Evolutionary conservation across 768 basidiomycete species (phyloP).

Genomic region (Cantharellus anzutake): DNA sequence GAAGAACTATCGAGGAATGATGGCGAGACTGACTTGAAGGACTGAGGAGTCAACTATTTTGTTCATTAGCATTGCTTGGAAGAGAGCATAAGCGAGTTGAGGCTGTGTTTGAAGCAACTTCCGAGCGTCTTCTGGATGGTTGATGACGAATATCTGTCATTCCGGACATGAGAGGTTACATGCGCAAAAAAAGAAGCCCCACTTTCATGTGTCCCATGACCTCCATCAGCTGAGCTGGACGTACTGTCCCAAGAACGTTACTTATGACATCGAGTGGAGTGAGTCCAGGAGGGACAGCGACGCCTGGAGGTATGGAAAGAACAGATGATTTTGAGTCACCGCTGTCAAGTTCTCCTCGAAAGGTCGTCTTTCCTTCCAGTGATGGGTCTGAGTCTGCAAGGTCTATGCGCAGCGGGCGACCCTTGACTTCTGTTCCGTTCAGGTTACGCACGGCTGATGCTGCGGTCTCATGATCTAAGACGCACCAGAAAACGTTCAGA

Average conservation of each 20-base stretch:
- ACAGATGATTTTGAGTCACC: neutral
- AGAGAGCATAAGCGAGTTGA: conserved; percentile 88
- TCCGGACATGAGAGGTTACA: conserved; percentile 5
- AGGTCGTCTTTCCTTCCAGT: conserved; percentile 77
- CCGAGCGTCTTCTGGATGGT: conserved; percentile 78
- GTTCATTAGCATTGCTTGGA: conserved; percentile 84
- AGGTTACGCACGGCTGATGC: conserved; percentile 89
- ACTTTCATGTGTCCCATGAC: conserved; percentile 98
- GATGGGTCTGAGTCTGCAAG: conserved; percentile 86
- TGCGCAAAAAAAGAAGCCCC: conserved; percentile 14
- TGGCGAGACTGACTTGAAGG: conserved; percentile 35
- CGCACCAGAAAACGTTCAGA: conserved; percentile 8
- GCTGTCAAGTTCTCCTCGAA: conserved; percentile 38
- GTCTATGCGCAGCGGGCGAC: conserved; percentile 84
- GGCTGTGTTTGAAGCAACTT: conserved; percentile 65
- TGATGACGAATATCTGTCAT: conserved; percentile 71
- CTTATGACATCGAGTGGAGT: conserved; percentile 69
- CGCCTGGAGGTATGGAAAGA: conserved; percentile 45
- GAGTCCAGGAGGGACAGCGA: conserved; percentile 48
- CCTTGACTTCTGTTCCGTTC: conserved; percentile 81
- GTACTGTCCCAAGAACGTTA: conserved; percentile 66
- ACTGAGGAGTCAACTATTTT: conserved; percentile 82
- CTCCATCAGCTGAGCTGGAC: conserved; percentile 73
- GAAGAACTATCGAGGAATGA: neutral
- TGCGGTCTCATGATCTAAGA: conserved; percentile 80